Conservation (phyloP, 768 basidiomycete species). For the Tylopilus rubrobrunneus region DNA sequence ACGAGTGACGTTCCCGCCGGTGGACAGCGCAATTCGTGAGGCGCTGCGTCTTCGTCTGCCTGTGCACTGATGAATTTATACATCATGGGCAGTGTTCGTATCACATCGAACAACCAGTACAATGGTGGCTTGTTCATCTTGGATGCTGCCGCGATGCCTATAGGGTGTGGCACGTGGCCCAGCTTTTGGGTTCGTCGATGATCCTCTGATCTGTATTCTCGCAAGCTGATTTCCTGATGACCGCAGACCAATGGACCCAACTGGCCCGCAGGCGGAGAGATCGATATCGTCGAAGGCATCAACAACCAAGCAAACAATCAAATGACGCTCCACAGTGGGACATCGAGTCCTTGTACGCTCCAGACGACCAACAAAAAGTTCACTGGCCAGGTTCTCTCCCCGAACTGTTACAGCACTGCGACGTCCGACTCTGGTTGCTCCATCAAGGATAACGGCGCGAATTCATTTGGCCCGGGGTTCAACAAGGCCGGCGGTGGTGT, state of each 20-base stretch:
- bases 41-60: not conserved
- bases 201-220: not conserved
- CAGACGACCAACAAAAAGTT: slow-evolving; percentile 13
- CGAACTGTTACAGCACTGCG: slow-evolving; percentile 38
- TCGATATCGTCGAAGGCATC: slow-evolving; percentile 74
- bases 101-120: slow-evolving; percentile 56
- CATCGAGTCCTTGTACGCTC: slow-evolving; percentile 32
- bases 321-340: slow-evolving; percentile 59
- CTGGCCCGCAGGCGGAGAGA: slow-evolving; percentile 57
- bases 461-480: slow-evolving; percentile 38
- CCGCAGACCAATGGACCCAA: slow-evolving; percentile 43
- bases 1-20: slow-evolving; percentile 43
- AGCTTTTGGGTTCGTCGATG: slow-evolving; percentile 46
- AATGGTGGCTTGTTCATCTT: slow-evolving; percentile 67
- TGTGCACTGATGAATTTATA: not conserved
- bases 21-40: slow-evolving; percentile 51
- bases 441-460: slow-evolving; percentile 36
- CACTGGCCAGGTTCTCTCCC: slow-evolving; percentile 20
- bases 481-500: slow-evolving; percentile 45
- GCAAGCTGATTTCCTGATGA: not conserved
- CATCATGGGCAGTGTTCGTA: slow-evolving; percentile 50
- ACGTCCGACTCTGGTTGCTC: slow-evolving; percentile 47
- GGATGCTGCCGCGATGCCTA: slow-evolving; percentile 65
- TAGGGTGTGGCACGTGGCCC: slow-evolving; percentile 60
- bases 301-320: slow-evolving; percentile 56